Evolutionary conservation across 2,329 filamentous ascomycete species (phyloP), one percentile per base, ranked within the genome.

Genomic region (Botrytis tulipae): DNA sequence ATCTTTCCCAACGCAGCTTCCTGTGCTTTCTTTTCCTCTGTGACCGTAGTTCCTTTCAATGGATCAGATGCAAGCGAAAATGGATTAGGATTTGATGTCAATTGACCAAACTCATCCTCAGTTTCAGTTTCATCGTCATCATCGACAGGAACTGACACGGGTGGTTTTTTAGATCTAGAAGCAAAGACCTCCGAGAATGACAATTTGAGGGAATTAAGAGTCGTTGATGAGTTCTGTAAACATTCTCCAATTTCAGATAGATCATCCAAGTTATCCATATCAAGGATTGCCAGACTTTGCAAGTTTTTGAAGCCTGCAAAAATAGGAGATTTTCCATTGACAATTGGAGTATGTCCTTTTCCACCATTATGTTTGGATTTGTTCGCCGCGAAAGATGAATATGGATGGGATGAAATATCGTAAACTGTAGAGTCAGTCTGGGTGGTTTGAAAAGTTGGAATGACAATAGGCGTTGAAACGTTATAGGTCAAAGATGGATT

Each of bases 251-350:
- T 83, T 80, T 91, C 89, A 2, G 83, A 80, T 20, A 90, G 78
- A 46, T 88, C 82, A 48, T 89, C 87, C 7, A 90, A 82, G 42
- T 82, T 84, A 74, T 91, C 89, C 70, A 91, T 90, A 75, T 91
- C 89, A 48, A 91, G 82, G 10, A 91, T 82, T 6, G 85, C 82
- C 22, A 91, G 81, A 7, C 79, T 85, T 75, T 85, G 86, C 22
- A 91, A 82, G 54, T 84, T 84, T 67, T 83, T 86, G 81, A 91
- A 91, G 0, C 86, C 87, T 0, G 87, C 87, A 8, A 91, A 79
- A 0, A 87, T 90, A 1, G 86, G 83, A 3, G 87, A 86, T 3
- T 40, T 42, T 14, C 61, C 67, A 35, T 73, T 74, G 42, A 69
- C 12, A 5, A 66, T 10, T 20, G 74, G 57, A 12, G 70, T 35